Evolutionary conservation across 2,329 filamentous ascomycete species (phyloP).

Genomic region (Dothistroma pini): DNA sequence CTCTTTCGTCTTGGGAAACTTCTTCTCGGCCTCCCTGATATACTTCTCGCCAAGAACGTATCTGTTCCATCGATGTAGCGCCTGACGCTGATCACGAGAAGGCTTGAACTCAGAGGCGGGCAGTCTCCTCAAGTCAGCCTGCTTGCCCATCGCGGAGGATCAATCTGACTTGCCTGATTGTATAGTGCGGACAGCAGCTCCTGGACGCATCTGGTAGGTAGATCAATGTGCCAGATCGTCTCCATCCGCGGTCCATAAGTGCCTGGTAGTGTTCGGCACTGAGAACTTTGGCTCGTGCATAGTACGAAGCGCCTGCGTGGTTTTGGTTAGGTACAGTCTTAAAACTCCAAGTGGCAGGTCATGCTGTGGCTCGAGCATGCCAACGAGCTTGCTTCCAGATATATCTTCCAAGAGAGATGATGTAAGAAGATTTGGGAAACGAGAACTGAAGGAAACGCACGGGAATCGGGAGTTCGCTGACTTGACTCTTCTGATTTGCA

Average conservation of each 20-base stretch:
- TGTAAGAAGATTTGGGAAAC: background rate
- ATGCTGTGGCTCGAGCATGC: background rate
- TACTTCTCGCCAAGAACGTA: constrained; percentile 68
- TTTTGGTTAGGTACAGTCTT: constrained; percentile 2
- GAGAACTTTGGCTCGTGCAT: constrained; percentile 59
- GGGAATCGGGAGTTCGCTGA: constrained; percentile 47
- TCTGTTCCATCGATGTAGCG: constrained; percentile 72
- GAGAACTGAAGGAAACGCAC: constrained; percentile 39
- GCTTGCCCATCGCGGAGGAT: background rate
- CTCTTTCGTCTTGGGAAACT: constrained; percentile 65
- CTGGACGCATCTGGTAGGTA: constrained; percentile 74
- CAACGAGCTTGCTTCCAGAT: background rate
- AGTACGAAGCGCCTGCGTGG: constrained; percentile 67
- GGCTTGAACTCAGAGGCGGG: constrained; percentile 63
- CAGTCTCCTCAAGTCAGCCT: constrained; percentile 43
- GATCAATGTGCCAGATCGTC: constrained; percentile 60
- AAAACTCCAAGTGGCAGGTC: background rate
- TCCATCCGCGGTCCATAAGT: constrained; percentile 73
- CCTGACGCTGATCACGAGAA: constrained; percentile 68
- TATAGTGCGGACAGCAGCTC: constrained; percentile 91
- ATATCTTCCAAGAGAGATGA: background rate
- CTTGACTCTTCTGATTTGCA: constrained; percentile 48
- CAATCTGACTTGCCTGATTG: constrained; percentile 52
- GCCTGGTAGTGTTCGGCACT: constrained; percentile 65
- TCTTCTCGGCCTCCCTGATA: constrained; percentile 58